Conservation (phyloP, 2,329 filamentous ascomycete species). For the Chaetomium sp. region DNA sequence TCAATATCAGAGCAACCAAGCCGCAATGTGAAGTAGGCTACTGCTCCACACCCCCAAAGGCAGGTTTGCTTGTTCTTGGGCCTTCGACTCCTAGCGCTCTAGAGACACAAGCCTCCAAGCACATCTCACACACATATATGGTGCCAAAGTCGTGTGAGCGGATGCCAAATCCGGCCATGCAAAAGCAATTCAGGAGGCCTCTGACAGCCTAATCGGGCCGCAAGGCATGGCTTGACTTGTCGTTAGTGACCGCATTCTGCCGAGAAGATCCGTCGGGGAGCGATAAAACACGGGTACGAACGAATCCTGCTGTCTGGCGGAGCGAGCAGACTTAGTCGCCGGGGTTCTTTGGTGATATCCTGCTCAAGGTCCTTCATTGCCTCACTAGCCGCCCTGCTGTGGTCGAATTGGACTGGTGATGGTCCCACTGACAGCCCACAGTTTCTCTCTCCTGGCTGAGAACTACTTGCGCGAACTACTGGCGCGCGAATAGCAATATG, state of each 20-base stretch:
- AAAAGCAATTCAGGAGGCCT: neutral
- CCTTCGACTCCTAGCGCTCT: neutral
- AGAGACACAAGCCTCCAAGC: neutral
- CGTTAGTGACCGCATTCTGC: neutral
- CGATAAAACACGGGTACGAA: neutral
- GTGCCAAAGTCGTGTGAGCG: neutral
- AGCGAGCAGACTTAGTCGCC: neutral
- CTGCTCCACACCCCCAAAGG: neutral
- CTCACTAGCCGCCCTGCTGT: neutral
- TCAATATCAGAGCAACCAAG: neutral
- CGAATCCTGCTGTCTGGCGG: neutral
- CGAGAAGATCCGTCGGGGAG: neutral
- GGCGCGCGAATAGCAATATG: neutral
- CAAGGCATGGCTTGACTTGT: neutral
- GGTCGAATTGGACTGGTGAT: neutral
- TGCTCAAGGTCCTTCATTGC: neutral
- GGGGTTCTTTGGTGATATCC: neutral
- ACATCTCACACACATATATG: neutral
- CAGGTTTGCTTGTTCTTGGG: neutral
- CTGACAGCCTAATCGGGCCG: conserved; percentile 7
- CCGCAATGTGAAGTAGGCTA: neutral
- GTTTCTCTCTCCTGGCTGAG: too few species aligned
- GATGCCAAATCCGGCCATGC: neutral
- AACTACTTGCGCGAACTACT: too few species aligned
- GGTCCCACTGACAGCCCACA: neutral